Percentiles rank a stretch among this genome's conserved stretches.
Evolutionary conservation across 1,284 basidiomycete genomes (phyloP).

Genomic region (Laetiporus sulphureus): DNA sequence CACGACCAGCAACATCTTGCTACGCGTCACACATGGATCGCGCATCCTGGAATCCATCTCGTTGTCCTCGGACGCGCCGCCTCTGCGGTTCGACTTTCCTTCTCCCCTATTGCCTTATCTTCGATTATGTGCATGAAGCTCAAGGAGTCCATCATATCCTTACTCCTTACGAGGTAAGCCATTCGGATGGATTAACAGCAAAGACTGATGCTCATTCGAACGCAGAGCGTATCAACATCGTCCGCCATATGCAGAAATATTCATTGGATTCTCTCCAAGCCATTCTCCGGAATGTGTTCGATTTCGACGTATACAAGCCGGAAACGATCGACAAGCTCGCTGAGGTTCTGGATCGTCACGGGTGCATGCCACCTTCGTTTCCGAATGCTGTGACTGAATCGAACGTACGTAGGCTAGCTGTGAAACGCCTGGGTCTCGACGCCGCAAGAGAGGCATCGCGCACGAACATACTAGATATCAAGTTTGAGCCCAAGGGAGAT

Average conservation of each 20-base stretch:
- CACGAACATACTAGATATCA: constrained; percentile 44
- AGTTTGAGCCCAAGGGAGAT: constrained; percentile 46
- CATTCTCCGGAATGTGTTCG: constrained; percentile 56
- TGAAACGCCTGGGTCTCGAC: constrained; percentile 45
- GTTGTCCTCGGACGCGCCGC: constrained; percentile 53
- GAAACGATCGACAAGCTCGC: constrained; percentile 56
- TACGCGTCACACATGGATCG: constrained; percentile 72
- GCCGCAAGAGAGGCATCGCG: constrained; percentile 45
- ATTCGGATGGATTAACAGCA: not conserved
- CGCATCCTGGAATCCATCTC: constrained; percentile 74
- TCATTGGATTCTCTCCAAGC: constrained; percentile 48
- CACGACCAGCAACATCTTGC: constrained; percentile 60
- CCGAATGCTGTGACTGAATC: not conserved
- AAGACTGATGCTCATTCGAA: not conserved
- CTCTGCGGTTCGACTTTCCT: constrained; percentile 76
- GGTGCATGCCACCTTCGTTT: constrained; percentile 28
- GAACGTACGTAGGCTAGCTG: constrained; percentile 43
- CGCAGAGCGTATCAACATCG: constrained; percentile 56
- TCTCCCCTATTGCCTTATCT: constrained; percentile 58
- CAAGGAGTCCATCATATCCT: constrained; percentile 63
- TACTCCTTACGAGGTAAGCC: constrained; percentile 65
- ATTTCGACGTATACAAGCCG: constrained; percentile 60
- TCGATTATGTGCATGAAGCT: constrained; percentile 54
- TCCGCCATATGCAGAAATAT: constrained; percentile 55
- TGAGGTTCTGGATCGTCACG: constrained; percentile 50